phyloP scores from a whole-genome alignment of 1,284 basidiomycete species.

The Amylostereum areolatum region DNA sequence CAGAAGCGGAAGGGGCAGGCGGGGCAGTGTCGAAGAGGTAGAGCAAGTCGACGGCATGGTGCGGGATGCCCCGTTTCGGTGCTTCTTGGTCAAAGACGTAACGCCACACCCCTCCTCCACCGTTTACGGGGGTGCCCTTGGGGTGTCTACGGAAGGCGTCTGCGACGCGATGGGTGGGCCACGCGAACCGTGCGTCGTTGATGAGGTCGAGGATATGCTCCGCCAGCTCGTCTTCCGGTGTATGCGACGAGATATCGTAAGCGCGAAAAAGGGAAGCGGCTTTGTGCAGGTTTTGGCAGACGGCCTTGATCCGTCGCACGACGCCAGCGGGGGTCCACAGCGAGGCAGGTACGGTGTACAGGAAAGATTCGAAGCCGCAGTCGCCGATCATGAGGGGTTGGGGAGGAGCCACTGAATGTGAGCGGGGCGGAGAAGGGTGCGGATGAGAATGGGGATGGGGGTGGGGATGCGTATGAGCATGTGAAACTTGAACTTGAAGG shows the following conservation, averaged over 20 bases:
- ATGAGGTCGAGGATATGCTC: constrained; percentile 64
- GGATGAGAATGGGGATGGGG: constrained; percentile 22
- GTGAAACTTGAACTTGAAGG: constrained; percentile 22
- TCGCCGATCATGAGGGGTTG: constrained; percentile 74
- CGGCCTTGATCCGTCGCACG: constrained; percentile 59
- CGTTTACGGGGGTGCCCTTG: constrained; percentile 30
- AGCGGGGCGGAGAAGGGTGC: constrained; percentile 13
- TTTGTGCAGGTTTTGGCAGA: constrained; percentile 62
- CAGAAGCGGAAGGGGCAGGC: constrained; percentile 27
- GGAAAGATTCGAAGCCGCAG: constrained; percentile 55
- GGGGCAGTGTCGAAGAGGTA: constrained; percentile 74
- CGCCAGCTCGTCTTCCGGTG: constrained; percentile 53
- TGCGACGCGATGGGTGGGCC: constrained; percentile 63
- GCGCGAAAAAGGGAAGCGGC: constrained; percentile 54
- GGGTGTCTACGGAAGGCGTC: constrained; percentile 24
- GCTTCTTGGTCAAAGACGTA: constrained; percentile 78
- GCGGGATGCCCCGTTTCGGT: constrained; percentile 52
- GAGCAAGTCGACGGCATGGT: constrained; percentile 63
- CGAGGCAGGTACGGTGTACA: constrained; percentile 53
- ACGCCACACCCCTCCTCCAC: constrained; percentile 58
- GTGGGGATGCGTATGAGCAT: constrained; percentile 19
- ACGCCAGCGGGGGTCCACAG: constrained; percentile 56
- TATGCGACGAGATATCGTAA: constrained; percentile 60
- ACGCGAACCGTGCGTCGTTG: constrained; percentile 65
- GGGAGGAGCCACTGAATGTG: constrained; percentile 24